A percentile compares a stretch with the other conserved stretches of the same genome.
These are phyloP conservation scores for Ceratocystis destructans DNA, from an alignment of 2,329 filamentous ascomycete genomes.

Conservation along the genomic window DNA sequence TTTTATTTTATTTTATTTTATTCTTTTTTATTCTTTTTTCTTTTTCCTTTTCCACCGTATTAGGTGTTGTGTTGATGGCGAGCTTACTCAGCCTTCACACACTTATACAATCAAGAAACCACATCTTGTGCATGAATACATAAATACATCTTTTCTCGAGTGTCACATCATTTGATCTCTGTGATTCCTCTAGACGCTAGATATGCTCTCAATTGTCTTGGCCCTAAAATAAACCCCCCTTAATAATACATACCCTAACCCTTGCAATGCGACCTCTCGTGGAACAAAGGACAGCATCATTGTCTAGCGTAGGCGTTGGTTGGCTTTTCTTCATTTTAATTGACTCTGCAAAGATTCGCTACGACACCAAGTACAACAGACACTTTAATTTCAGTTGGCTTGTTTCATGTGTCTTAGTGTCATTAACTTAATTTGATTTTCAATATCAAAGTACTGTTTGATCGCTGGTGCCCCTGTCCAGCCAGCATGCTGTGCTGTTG, in stretches of 20 bases:
- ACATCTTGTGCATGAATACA: too few species aligned
- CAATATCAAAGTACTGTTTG: not conserved
- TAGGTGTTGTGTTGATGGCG: too few species aligned
- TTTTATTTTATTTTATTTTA: not conserved
- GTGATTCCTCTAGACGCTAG: too few species aligned
- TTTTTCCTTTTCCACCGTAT: not conserved
- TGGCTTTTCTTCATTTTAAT: not conserved
- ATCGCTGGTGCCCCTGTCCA: not conserved
- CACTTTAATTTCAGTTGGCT: not conserved
- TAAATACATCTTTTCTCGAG: too few species aligned
- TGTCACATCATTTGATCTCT: too few species aligned
- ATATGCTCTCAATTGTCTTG: too few species aligned
- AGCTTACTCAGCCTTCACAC: too few species aligned
- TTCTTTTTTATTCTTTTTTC: not conserved
- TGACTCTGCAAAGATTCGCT: not conserved
- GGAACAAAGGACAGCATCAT: not conserved
- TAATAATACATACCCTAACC: too few species aligned
- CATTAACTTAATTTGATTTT: not conserved
- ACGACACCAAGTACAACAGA: not conserved
- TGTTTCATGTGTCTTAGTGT: not conserved
- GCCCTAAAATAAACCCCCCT: too few species aligned
- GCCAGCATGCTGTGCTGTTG: not conserved
- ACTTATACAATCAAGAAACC: too few species aligned
- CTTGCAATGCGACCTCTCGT: too few species aligned
- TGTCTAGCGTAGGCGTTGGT: not conserved